A percentile compares a stretch with the other conserved stretches of the same genome.
phyloP scores from a whole-genome alignment of 148 eudicot genomes.

The Polygonum aviculare region DNA sequence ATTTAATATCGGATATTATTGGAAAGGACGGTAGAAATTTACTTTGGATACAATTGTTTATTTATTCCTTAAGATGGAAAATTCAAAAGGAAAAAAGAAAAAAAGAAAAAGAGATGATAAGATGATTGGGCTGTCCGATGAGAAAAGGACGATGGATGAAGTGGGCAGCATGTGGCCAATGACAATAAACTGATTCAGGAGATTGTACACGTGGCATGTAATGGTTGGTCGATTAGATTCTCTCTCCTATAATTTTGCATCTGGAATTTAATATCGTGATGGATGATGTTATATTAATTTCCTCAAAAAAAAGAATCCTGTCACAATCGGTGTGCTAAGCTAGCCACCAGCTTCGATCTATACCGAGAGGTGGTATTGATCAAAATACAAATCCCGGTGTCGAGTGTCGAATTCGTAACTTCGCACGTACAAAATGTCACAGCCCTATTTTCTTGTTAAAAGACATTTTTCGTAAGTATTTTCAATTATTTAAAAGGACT shows the following conservation, averaged over 20 bases:
- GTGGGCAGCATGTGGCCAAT: conserved; percentile 3
- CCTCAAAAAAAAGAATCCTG: not conserved
- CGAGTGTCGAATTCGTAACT: too few relatives aligned
- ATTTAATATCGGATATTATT: not conserved
- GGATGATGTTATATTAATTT: not conserved
- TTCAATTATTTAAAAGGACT: too few relatives aligned
- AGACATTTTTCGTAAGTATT: too few relatives aligned
- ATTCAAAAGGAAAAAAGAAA: not conserved
- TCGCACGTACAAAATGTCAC: too few relatives aligned
- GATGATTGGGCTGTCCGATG: not conserved
- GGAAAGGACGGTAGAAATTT: not conserved
- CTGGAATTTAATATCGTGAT: not conserved
- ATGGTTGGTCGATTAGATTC: not conserved
- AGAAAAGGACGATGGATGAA: not conserved
- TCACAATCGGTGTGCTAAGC: not conserved
- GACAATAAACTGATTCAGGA: not conserved
- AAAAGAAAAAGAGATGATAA: not conserved
- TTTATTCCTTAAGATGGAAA: not conserved
- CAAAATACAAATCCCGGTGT: too few relatives aligned
- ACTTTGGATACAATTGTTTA: not conserved
- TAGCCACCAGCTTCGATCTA: not conserved
- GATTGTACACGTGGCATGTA: not conserved
- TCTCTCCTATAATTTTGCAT: not conserved
- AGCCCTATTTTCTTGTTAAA: too few relatives aligned
- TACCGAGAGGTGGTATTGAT: too few relatives aligned